A percentile compares a stretch with the other conserved stretches of the same genome.
Conservation (phyloP, 208 protist species). For the Porcisia hertigi region DNA sequence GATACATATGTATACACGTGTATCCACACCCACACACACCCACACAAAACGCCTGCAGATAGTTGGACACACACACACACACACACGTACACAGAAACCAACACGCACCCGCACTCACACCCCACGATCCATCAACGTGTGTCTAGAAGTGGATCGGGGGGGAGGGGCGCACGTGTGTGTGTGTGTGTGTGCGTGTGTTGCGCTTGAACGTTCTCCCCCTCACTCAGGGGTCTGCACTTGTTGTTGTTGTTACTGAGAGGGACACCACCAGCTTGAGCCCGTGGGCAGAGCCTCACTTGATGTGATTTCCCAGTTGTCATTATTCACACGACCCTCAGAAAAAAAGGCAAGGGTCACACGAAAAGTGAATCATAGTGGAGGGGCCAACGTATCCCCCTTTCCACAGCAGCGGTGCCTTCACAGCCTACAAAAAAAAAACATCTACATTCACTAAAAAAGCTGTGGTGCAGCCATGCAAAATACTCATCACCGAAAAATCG, state of each 20-base stretch:
- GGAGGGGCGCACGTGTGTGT: background rate
- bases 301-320: background rate
- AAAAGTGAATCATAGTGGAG: no score
- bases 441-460: background rate
- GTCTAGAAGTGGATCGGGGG: background rate
- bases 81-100: background rate
- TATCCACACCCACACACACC: no score
- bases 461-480: constrained; percentile 8
- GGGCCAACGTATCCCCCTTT: no score
- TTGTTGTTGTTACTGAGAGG: background rate
- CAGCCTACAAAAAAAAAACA: background rate
- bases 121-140: no score
- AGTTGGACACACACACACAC: background rate
- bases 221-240: background rate
- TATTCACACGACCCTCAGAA: background rate
- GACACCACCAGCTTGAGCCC: background rate
- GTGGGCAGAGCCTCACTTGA: background rate
- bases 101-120: background rate
- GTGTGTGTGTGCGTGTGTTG: background rate
- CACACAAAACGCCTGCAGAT: no score
- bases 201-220: background rate
- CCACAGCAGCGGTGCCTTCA: no score
- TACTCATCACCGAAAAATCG: constrained; percentile 6
- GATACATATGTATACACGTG: background rate
- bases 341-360: no score